Percentiles rank a stretch among this genome's conserved stretches.
Evolutionary conservation across 352 stramenopile genomes (phyloP).

Genomic region (Blastocystis sp.): DNA sequence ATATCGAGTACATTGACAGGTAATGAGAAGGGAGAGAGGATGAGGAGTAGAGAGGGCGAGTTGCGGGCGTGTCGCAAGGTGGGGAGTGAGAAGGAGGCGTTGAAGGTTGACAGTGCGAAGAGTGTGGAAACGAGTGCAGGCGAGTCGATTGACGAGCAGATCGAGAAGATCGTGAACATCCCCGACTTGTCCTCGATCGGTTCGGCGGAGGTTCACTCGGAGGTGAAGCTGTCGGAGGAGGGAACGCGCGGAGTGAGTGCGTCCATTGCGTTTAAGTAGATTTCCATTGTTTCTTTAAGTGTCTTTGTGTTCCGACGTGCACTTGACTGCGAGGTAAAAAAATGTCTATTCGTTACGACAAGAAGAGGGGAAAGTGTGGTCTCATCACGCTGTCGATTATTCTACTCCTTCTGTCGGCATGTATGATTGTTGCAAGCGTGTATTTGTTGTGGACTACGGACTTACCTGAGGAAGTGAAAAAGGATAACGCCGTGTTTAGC

Average conservation of each 20-base stretch:
- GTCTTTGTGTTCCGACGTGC: constrained; percentile 22
- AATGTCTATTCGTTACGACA: not conserved
- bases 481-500: not conserved
- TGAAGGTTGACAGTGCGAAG: constrained; percentile 13
- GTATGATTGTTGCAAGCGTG: not conserved
- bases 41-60: constrained; percentile 14
- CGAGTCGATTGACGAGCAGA: constrained; percentile 16
- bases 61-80: constrained; percentile 45
- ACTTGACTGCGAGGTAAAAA: too few species aligned
- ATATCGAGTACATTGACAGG: constrained; percentile 85
- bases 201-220: not conserved
- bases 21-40: constrained; percentile 64
- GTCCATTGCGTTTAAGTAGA: too few species aligned
- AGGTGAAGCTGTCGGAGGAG: not conserved
- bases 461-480: not conserved
- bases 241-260: not conserved
- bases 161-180: constrained; percentile 24
- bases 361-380: constrained; percentile 8
- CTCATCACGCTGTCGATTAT: not conserved
- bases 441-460: not conserved
- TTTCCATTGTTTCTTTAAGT: not conserved
- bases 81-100: constrained; percentile 48
- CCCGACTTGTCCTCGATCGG: not conserved
- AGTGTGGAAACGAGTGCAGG: not conserved
- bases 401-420: not conserved